Evolutionary conservation across 345 rosid genomes (phyloP).

Genomic region (Gossypium thurberi): DNA sequence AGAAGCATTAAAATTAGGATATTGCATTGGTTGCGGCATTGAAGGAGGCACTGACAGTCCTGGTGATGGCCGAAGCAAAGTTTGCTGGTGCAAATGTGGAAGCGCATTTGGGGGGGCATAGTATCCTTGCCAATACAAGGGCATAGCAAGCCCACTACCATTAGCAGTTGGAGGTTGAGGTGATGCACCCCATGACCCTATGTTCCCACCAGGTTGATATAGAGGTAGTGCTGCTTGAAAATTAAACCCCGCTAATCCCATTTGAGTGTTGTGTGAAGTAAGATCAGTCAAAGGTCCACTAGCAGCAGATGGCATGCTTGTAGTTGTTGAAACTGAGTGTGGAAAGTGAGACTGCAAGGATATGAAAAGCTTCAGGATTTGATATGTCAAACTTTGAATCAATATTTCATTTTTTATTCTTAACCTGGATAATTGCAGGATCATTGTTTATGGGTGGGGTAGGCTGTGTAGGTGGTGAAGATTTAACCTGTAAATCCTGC

Average conservation of each 20-base stretch:
- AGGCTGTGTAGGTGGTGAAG: constrained; percentile 76
- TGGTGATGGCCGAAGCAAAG: constrained; percentile 71
- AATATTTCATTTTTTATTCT: neutral
- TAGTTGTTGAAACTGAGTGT: constrained; percentile 44
- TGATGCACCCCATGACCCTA: constrained; percentile 76
- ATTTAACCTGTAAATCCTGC: constrained; percentile 93
- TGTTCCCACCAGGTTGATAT: constrained; percentile 81
- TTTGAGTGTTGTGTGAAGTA: constrained; percentile 45
- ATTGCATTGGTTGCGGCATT: constrained; percentile 68
- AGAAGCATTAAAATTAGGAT: constrained; percentile 56
- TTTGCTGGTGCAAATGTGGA: constrained; percentile 77
- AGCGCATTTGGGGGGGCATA: constrained; percentile 75
- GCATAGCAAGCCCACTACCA: constrained; percentile 62
- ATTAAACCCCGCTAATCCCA: constrained; percentile 59
- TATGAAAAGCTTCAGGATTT: constrained; percentile 3
- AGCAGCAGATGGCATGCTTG: constrained; percentile 51
- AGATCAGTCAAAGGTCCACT: constrained; percentile 49
- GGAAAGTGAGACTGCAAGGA: constrained; percentile 85
- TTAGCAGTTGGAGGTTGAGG: constrained; percentile 55
- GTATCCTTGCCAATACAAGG: constrained; percentile 90
- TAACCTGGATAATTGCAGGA: constrained; percentile 92
- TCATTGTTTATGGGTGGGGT: constrained; percentile 68
- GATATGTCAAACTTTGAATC: constrained; percentile 1
- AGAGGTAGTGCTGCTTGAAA: constrained; percentile 67
- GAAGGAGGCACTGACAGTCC: constrained; percentile 63